phyloP scores from a whole-genome alignment of 176 grass and related monocot species.

The Hsuehochloa calcarea region DNA sequence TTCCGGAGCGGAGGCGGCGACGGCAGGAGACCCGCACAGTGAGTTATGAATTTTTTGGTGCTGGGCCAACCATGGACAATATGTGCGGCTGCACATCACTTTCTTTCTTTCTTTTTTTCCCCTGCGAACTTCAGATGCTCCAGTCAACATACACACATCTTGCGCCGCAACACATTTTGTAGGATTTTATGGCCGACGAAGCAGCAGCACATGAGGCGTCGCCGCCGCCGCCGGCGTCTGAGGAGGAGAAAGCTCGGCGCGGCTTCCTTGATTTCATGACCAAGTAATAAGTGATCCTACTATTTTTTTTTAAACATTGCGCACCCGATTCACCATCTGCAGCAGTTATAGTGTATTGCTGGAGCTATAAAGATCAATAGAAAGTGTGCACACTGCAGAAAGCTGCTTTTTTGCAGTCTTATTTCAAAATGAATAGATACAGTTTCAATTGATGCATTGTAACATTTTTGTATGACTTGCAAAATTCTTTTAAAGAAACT shows the following conservation, averaged over 20 bases:
- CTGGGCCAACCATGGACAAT: background rate
- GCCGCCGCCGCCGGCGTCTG: too few relatives aligned
- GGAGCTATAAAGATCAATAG: background rate
- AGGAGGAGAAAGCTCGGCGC: conserved; percentile 1
- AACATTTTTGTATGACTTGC: background rate
- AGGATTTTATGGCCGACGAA: background rate
- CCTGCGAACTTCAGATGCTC: too few relatives aligned
- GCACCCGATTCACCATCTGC: background rate
- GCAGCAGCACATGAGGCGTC: background rate
- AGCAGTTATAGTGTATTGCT: background rate
- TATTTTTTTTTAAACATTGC: background rate
- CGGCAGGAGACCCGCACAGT: background rate
- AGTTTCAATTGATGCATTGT: background rate
- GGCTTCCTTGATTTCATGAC: conserved; percentile 45
- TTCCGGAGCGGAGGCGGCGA: background rate
- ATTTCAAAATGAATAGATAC: background rate
- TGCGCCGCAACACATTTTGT: background rate
- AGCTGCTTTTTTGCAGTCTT: background rate
- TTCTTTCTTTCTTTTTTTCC: background rate
- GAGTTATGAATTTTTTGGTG: background rate
- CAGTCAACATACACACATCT: background rate
- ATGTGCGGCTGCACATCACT: background rate
- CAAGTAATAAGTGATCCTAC: conserved; percentile 16
- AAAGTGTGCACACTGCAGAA: background rate
- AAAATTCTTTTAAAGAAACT: background rate